Percentiles rank a stretch among this genome's conserved stretches.
Conservation (phyloP, 2,329 filamentous ascomycete species). For the Pseudocercospora fijiensis region DNA sequence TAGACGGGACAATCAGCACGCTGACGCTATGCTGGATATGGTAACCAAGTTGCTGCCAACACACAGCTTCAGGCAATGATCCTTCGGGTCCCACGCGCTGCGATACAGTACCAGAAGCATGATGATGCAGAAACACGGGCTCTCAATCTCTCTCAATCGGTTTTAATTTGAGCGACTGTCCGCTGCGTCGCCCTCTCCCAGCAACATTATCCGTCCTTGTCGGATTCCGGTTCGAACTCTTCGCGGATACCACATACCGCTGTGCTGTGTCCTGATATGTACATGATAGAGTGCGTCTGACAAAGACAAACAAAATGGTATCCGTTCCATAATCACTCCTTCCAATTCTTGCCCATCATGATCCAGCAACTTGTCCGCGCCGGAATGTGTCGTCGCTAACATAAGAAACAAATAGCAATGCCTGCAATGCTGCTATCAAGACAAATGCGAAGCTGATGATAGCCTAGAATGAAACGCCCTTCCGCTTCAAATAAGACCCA, state of each 20-base stretch:
- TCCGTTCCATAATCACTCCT: not conserved
- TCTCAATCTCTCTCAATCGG: not conserved
- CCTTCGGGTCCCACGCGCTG: not conserved
- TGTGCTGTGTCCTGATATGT: conserved; percentile 4
- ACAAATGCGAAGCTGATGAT: not conserved
- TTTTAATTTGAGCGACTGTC: not conserved
- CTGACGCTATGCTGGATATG: not conserved
- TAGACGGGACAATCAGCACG: not conserved
- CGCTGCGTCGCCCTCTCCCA: not conserved
- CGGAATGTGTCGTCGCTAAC: conserved; percentile 3
- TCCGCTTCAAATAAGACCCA: conserved; percentile 31
- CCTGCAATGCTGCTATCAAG: conserved; percentile 1
- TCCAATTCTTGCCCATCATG: not conserved
- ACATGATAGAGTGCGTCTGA: conserved; percentile 1
- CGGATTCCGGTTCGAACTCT: not conserved
- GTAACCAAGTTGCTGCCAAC: not conserved
- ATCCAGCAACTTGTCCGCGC: not conserved
- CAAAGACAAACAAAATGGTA: conserved; percentile 8
- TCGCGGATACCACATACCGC: not conserved
- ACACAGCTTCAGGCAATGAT: not conserved
- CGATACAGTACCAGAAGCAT: not conserved
- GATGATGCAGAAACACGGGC: not conserved
- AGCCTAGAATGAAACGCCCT: conserved; percentile 28
- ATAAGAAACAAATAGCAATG: conserved; percentile 6
- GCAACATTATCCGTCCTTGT: not conserved